Evolutionary conservation across 441 rosid species (phyloP).

Genomic region (Omphalea diandra): DNA sequence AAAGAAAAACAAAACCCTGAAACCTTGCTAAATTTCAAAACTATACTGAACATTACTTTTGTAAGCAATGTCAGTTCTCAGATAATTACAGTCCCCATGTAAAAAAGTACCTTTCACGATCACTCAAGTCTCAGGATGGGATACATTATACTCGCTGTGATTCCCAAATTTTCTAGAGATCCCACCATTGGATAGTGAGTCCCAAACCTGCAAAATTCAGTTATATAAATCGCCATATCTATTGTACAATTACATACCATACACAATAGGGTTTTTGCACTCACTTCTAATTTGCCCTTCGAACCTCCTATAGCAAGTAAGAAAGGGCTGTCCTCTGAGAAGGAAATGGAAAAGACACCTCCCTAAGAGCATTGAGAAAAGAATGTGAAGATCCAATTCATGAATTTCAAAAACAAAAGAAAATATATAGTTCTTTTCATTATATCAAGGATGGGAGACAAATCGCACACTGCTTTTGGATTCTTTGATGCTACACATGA

Average conservation of each 20-base stretch:
- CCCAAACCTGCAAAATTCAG: slow-evolving; percentile 50
- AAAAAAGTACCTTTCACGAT: neutral
- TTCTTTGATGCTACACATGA: slow-evolving; percentile 57
- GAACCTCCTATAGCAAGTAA: slow-evolving; percentile 88
- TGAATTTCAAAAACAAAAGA: neutral
- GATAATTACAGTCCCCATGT: slow-evolving; percentile 9
- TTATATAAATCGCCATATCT: neutral
- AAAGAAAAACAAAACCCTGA: neutral
- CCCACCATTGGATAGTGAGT: slow-evolving; percentile 42
- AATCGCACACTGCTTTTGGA: slow-evolving; percentile 61
- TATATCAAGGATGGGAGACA: neutral
- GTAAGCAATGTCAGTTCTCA: neutral
- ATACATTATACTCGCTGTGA: slow-evolving; percentile 15
- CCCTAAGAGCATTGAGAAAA: slow-evolving; percentile 39
- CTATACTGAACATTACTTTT: neutral
- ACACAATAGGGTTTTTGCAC: slow-evolving; percentile 9
- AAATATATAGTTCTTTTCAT: neutral
- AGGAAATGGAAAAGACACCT: slow-evolving; percentile 63
- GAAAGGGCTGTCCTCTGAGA: slow-evolving; percentile 72
- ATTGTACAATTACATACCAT: neutral
- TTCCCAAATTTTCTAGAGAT: slow-evolving; percentile 41
- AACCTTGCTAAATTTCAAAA: neutral
- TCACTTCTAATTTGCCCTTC: slow-evolving; percentile 72
- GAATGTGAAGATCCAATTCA: neutral
- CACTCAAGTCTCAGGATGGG: slow-evolving; percentile 3